Percentiles rank a stretch among this genome's conserved stretches.
phyloP scores from a whole-genome alignment of 495 filamentous ascomycete genomes.

The Aspergillus sclerotiicarbonarius region DNA sequence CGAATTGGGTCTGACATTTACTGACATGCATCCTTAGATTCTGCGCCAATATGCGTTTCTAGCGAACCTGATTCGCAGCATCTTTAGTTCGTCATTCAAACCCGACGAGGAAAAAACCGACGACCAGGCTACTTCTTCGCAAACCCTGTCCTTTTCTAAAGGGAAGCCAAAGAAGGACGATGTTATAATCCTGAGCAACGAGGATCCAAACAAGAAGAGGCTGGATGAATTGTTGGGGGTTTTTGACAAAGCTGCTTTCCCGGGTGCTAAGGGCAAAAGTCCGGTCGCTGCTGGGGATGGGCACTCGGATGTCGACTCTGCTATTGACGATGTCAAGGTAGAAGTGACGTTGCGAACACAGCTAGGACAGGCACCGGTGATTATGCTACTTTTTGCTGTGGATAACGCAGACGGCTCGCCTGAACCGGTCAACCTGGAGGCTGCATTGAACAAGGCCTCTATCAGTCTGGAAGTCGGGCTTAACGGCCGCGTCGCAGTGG shows the following conservation, averaged over 20 bases:
- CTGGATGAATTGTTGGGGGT: conserved; percentile 30
- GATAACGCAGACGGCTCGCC: conserved; percentile 12
- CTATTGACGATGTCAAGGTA: conserved; percentile 35
- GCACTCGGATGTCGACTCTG: neutral
- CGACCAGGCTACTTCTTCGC: neutral
- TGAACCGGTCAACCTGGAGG: neutral
- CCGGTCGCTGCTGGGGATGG: neutral
- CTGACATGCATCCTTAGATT: conserved; percentile 28
- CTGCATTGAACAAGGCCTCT: conserved; percentile 25
- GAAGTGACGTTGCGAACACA: conserved; percentile 47
- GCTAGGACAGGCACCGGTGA: conserved; percentile 41
- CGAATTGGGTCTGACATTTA: neutral
- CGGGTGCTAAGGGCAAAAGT: conserved; percentile 9
- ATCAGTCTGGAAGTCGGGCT: conserved; percentile 58
- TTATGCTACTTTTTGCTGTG: conserved; percentile 43
- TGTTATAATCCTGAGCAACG: conserved; percentile 38
- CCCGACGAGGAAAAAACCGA: conserved; percentile 13
- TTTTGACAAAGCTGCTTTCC: neutral
- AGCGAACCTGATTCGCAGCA: conserved; percentile 59
- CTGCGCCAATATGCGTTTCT: conserved; percentile 75
- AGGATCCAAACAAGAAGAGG: conserved; percentile 38
- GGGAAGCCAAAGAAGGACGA: conserved; percentile 15
- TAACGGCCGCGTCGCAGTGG: conserved; percentile 56
- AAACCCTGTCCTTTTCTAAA: neutral
- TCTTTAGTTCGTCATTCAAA: conserved; percentile 42